A percentile compares a stretch with the other conserved stretches of the same genome.
Evolutionary conservation across 1,284 basidiomycete genomes (phyloP).

Genomic region (Phlebopus sp.): DNA sequence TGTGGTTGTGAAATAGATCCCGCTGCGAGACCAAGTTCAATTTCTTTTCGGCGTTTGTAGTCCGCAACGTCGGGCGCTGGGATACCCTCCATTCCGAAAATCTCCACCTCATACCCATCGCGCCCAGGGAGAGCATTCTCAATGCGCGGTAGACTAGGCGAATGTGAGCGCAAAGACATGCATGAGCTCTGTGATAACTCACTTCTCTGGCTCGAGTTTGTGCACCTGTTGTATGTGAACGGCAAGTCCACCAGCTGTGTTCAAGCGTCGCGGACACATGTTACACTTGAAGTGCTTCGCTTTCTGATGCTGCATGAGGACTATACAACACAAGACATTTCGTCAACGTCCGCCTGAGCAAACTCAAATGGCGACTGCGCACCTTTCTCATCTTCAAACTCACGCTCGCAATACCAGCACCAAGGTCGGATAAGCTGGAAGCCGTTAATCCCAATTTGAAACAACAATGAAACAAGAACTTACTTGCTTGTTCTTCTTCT

Average conservation of each 20-base stretch:
- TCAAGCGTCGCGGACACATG: conserved; percentile 92
- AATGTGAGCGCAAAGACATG: conserved; percentile 8
- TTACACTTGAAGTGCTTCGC: conserved; percentile 99
- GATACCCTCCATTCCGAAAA: conserved; percentile 99
- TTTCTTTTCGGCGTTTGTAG: conserved; percentile 92
- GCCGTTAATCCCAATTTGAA: conserved; percentile 1
- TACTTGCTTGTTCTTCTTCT: conserved; percentile 82
- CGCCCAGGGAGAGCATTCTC: conserved; percentile 96
- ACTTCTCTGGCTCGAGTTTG: conserved; percentile 97
- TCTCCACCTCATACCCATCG: conserved; percentile 98
- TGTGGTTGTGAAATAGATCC: conserved; percentile 77
- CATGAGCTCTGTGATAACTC: conserved; percentile 29
- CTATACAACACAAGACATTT: no score
- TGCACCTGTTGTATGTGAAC: conserved; percentile 99
- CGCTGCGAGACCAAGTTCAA: conserved; percentile 82
- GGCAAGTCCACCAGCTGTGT: conserved; percentile 97
- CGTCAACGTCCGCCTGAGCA: neutral
- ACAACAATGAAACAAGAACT: conserved; percentile 9
- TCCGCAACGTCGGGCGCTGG: conserved; percentile 92
- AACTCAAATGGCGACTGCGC: conserved; percentile 9
- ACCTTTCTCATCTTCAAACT: conserved; percentile 98
- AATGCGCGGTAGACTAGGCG: conserved; percentile 70
- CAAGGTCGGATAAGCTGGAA: conserved; percentile 81
- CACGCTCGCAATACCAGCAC: conserved; percentile 99
- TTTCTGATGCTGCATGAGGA: conserved; percentile 98